Conservation (phyloP, 2,329 filamentous ascomycete genomes). For the Microcyclospora pomicola region DNA sequence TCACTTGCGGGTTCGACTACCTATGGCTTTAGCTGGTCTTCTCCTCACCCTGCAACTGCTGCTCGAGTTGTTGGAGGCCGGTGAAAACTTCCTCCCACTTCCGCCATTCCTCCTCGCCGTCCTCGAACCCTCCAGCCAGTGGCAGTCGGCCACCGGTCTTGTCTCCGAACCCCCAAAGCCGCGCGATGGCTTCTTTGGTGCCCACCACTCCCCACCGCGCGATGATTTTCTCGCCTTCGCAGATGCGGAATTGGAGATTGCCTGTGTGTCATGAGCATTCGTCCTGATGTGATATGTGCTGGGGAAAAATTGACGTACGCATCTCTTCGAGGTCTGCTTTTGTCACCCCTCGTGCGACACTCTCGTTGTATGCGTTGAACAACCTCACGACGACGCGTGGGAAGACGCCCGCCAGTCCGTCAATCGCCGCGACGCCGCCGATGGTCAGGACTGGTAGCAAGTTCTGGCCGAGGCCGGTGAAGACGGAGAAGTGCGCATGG, state of each 20-base stretch:
- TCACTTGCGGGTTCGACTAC: too few relatives aligned
- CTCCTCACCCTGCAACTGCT: constrained; percentile 17
- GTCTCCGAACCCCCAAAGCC: constrained; percentile 46
- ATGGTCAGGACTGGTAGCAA: constrained; percentile 48
- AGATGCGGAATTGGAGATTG: constrained; percentile 46
- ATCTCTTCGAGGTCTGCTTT: constrained; percentile 35
- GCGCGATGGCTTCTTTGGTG: constrained; percentile 49
- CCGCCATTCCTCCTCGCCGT: constrained; percentile 44
- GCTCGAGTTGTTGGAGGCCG: constrained; percentile 33
- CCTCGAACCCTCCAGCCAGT: constrained; percentile 43
- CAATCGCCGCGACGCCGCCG: constrained; percentile 51
- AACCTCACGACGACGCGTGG: constrained; percentile 47
- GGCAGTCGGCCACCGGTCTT: constrained; percentile 46
- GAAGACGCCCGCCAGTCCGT: constrained; percentile 52
- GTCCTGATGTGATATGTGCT: too few relatives aligned
- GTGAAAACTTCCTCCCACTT: constrained; percentile 36
- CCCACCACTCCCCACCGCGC: constrained; percentile 48
- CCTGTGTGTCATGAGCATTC: too few relatives aligned
- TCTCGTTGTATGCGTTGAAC: constrained; percentile 36
- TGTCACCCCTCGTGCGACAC: constrained; percentile 26
- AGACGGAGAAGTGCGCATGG: constrained; percentile 44
- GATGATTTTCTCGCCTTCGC: constrained; percentile 47
- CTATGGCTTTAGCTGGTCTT: constrained; percentile 3
- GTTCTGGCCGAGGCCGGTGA: constrained; percentile 53
- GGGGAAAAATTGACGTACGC: constrained; percentile 15